Base-by-base conservation (phyloP, 2,329 filamentous ascomycete species). In the Cladorrhinum sp. region DNA sequence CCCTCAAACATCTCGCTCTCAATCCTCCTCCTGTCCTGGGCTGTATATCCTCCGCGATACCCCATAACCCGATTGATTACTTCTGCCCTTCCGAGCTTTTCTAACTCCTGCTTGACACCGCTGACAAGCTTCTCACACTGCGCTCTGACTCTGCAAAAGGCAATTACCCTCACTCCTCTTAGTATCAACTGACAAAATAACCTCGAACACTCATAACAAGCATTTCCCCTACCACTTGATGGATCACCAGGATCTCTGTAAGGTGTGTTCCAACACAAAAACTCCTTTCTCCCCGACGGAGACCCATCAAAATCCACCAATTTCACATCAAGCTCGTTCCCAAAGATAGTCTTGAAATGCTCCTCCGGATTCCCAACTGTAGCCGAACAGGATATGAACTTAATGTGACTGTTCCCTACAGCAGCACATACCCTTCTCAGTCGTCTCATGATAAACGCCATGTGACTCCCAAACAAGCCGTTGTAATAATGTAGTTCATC, bases 1-100 rank as follows among this genome's bases (percentile, higher is more conserved):
- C 95, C 95, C 59, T 96, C 90, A 67, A 99, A 99, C 95, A 99
- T 98, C 71, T 98, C 93, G 24, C 83, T 86, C 73, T 99, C 95
- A 61, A 99, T 97, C 59, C 84, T 81, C 18, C 95, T 85, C 59
- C 95, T 83, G 69, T 99, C 95, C 72, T 96, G 90, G 1, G 93
- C 86, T 2, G 93, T 96, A 71, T 99, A 99, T 0, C 95, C 95
- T 23, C 95, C 95, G 63, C 95, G 86, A 70, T 99, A 99, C 0
- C 91, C 92, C 92, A 96, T 97, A 1, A 99, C 91, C 51, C 93
- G 81, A 25, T 84, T 84, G 68, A 86, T 85, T 38, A 91, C 88
- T 68, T 96, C 92, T 2, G 84, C 75, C 48, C 92, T 82, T 23
- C 92, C 91, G 1, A 96, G 78, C 1, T 79, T 79, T 36, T 85